These are phyloP conservation scores for Eutrema heterophyllum DNA, from an alignment of 345 rosid species.

Conservation along the genomic window DNA sequence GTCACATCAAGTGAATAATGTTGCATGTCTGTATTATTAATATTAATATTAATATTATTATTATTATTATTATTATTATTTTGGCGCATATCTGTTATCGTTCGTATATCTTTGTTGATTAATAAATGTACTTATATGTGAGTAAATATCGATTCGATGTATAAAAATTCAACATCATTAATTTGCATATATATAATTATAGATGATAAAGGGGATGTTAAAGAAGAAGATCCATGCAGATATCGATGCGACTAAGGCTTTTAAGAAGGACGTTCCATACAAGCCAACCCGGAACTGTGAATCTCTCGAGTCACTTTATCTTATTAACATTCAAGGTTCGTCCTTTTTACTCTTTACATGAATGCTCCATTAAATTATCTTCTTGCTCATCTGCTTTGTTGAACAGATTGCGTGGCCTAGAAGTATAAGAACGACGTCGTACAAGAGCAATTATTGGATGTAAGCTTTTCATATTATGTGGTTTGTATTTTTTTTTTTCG, in stretches of 20 bases:
- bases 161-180: neutral
- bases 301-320: slow-evolving; percentile 39
- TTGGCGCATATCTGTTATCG: neutral
- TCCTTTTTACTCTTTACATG: neutral
- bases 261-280: slow-evolving; percentile 27
- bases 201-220: slow-evolving; percentile 85
- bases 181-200: neutral
- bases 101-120: neutral
- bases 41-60: too few species aligned
- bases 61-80: neutral
- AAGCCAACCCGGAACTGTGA: slow-evolving; percentile 31
- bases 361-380: neutral
- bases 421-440: slow-evolving; percentile 2
- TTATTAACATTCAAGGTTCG: slow-evolving; percentile 46
- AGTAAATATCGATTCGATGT: neutral
- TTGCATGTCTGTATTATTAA: neutral
- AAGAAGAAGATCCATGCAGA: slow-evolving; percentile 93
- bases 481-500: neutral
- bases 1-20: neutral
- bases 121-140: neutral
- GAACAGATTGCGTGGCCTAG: slow-evolving; percentile 22
- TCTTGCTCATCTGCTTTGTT: neutral
- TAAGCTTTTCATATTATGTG: neutral
- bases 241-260: slow-evolving; percentile 38
- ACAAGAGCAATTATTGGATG: slow-evolving; percentile 4